phyloP scores from a whole-genome alignment of 176 grass and related monocot genomes.

The Cenchrus purpureus region DNA sequence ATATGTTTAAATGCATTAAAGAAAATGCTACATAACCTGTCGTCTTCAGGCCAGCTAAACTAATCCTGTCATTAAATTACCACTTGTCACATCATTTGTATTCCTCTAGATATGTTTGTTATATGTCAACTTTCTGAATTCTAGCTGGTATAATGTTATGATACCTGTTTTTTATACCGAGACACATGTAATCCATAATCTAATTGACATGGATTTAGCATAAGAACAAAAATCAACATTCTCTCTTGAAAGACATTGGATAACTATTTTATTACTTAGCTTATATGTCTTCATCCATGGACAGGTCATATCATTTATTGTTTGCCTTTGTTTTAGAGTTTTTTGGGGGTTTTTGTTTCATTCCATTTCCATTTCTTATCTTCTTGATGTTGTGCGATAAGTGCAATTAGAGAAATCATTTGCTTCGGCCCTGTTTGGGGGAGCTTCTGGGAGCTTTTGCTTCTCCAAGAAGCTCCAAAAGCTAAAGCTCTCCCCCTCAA shows the following conservation, averaged over 20 bases:
- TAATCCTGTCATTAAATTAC: slow-evolving; percentile 20
- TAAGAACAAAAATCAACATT: neutral
- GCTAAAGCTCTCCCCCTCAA: too few relatives aligned
- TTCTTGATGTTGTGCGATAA: neutral
- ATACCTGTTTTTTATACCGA: neutral
- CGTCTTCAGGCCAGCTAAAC: neutral
- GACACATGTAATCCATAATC: neutral
- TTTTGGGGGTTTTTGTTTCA: neutral
- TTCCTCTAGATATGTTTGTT: too few relatives aligned
- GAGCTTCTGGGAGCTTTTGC: too few relatives aligned
- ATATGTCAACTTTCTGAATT: neutral
- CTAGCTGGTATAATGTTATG: slow-evolving; percentile 4
- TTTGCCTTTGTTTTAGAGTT: neutral
- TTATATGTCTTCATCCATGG: neutral
- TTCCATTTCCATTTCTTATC: neutral
- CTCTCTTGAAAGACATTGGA: neutral
- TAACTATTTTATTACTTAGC: neutral
- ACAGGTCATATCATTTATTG: neutral
- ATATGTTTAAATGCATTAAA: slow-evolving; percentile 8
- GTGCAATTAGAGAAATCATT: neutral
- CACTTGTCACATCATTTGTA: neutral
- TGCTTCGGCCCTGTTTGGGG: too few relatives aligned
- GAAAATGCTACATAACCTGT: slow-evolving; percentile 2
- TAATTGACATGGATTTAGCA: neutral
- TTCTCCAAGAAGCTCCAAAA: too few relatives aligned